These are phyloP conservation scores for Kuraishia borneana DNA, from an alignment of 805 yeast genomes.

Conservation along the genomic window DNA sequence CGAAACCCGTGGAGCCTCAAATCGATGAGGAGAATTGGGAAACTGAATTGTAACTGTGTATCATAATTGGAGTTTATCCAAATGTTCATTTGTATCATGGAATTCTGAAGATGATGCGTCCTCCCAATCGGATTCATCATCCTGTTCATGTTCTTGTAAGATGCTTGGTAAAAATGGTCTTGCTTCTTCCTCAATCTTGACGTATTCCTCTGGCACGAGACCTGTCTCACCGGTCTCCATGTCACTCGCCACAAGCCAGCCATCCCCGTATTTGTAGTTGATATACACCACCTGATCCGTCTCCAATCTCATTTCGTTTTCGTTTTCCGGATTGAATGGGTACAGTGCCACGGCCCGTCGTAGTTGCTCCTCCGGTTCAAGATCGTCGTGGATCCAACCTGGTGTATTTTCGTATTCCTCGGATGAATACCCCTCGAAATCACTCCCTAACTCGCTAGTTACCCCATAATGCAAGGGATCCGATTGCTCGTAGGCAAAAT, in stretches of 20 bases:
- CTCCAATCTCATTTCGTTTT: conserved; percentile 68
- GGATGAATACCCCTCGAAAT: conserved; percentile 11
- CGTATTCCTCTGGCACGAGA: conserved; percentile 91
- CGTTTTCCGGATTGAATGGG: conserved; percentile 88
- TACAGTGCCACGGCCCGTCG: conserved; percentile 72
- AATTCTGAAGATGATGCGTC: conserved; percentile 5
- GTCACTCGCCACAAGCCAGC: conserved; percentile 93
- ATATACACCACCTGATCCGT: conserved; percentile 84
- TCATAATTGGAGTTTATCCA: conserved; percentile 4
- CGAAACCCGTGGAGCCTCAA: conserved; percentile 24
- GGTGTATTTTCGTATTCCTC: conserved; percentile 1
- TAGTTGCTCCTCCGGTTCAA: conserved; percentile 8
- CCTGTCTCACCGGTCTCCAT: conserved; percentile 74
- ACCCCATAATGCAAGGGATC: conserved; percentile 68
- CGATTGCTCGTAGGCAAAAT: conserved; percentile 65
- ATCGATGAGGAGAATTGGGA: conserved; percentile 36
- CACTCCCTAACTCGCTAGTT: conserved; percentile 12
- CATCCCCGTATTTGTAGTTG: conserved; percentile 90
- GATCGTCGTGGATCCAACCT: conserved; percentile 1
- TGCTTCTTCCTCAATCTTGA: conserved; percentile 37
- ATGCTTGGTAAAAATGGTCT: conserved; percentile 32
- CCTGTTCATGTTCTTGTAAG: conserved; percentile 9
- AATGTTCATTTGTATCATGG: not conserved
- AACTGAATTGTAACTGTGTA: conserved; percentile 32
- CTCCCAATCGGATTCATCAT: conserved; percentile 16